Percentiles rank a stretch among this genome's conserved stretches.
phyloP scores from a whole-genome alignment of 148 eudicot species.

The Vaccinium corymbosum region DNA sequence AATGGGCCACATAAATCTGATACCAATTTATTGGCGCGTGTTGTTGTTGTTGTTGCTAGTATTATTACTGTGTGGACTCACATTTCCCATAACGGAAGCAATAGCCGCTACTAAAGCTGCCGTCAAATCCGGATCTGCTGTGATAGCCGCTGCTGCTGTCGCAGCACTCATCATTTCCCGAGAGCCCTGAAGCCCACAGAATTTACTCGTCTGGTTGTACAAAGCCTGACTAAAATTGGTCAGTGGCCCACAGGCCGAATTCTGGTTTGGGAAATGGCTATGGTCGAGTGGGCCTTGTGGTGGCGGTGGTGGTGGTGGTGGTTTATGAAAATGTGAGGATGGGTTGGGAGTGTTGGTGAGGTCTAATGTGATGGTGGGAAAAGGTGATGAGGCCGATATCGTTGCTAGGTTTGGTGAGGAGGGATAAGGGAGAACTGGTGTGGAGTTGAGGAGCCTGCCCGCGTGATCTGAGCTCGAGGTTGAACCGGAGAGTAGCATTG shows the following conservation, averaged over 20 bases:
- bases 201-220: conserved; percentile 43
- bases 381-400: conserved; percentile 53
- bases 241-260: conserved; percentile 32
- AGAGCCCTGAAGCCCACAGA: conserved; percentile 55
- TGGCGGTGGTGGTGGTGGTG: not conserved
- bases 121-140: conserved; percentile 49
- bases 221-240: conserved; percentile 36
- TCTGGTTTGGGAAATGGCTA: conserved; percentile 19
- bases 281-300: conserved; percentile 19
- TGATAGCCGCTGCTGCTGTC: conserved; percentile 20
- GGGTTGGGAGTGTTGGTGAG: conserved; percentile 36
- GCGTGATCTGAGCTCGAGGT: conserved; percentile 35
- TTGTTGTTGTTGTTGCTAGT: not conserved
- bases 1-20: not conserved
- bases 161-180: conserved; percentile 10
- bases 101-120: conserved; percentile 52
- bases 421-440: conserved; percentile 36
- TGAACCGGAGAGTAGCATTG: conserved; percentile 63
- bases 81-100: conserved; percentile 34
- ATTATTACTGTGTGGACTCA: conserved; percentile 9
- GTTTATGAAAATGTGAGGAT: conserved; percentile 14
- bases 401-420: conserved; percentile 37
- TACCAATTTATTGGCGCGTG: not conserved
- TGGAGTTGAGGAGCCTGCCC: conserved; percentile 34
- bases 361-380: conserved; percentile 51